phyloP scores from a whole-genome alignment of 2,329 filamentous ascomycete species.

The Alternaria ventricosa region DNA sequence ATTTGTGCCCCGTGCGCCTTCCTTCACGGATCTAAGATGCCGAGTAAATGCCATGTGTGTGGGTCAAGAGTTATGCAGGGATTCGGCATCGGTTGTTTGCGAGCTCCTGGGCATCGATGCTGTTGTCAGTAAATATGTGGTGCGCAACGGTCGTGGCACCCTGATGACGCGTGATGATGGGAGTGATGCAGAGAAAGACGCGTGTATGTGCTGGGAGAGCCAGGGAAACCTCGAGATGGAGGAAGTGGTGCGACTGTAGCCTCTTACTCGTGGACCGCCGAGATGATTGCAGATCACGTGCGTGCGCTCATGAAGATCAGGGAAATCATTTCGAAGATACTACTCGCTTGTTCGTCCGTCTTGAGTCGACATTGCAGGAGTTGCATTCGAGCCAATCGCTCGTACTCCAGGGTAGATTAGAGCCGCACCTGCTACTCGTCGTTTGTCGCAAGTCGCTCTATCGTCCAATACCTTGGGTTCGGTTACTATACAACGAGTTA shows the following conservation, averaged over 20 bases:
- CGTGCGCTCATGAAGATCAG: not conserved
- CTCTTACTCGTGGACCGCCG: not conserved
- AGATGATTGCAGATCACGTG: not conserved
- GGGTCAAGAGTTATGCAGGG: conserved; percentile 5
- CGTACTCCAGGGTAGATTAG: not conserved
- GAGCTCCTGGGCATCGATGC: not conserved
- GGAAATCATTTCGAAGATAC: not conserved
- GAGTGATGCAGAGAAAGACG: not conserved
- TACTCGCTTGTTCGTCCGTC: not conserved
- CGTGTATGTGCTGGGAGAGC: not conserved
- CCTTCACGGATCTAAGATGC: conserved; percentile 10
- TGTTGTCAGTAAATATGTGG: not conserved
- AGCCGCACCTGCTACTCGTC: not conserved
- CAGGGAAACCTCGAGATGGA: not conserved
- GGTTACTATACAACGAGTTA: not conserved
- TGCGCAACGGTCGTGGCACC: not conserved
- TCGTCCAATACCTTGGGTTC: not conserved
- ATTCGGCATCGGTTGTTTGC: not conserved
- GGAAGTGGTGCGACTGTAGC: not conserved
- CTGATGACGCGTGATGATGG: not conserved
- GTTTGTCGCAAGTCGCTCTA: not conserved
- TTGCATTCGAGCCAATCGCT: not conserved
- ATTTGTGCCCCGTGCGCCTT: not conserved
- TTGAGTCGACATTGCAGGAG: not conserved
- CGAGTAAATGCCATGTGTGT: conserved; percentile 14